Base-by-base conservation (phyloP, 768 basidiomycete genomes). In the Udeniomyces megalosporus region DNA sequence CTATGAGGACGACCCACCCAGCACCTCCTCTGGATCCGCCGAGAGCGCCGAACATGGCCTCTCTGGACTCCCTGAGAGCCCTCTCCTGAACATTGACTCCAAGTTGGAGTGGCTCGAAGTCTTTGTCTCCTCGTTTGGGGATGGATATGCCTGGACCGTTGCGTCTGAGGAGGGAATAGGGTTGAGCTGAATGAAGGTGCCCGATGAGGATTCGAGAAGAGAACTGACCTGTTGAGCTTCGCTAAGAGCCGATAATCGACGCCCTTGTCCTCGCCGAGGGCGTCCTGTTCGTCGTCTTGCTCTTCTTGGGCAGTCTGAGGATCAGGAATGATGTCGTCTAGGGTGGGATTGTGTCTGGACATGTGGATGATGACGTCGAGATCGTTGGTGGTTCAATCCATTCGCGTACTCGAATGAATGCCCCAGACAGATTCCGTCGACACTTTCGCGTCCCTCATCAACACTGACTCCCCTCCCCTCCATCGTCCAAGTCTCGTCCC, bases 91-190 rank as follows among this genome's bases (percentile, higher is more conserved):
- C 69, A 34, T 74, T 74, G 0, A 70, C 69, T 4, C 72, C 72
- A 77, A 58, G 78, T 76, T 56, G 75, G 69, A 67, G 77, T 1
- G 95, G 95, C 71, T 97, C 93, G 67, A 90, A 97, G 67, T 97
- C 92, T 71, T 99, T 97, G 74, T 97, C 95, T 1, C 95, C 95
- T 29, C 95, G 81, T 73, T 88, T 92, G 6, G 95, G 95, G 55
- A 99, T 92, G 6, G 86, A 77, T 2, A 75, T 29, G 60, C 53
- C 10, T 14, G 29, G 12, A 20, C 42, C 32, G 1, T 17, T 58
- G 32, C 45, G 35, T 35, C 20, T 42, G 15, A 24, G 10, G 50
- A 26, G 10, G 7, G 15, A 12, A 31, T 47, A n/a, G 22, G 28
- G 20, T 28, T 34, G 24, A 52, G 42, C 7, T n/a, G 49, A 20